Conservation (phyloP, 495 filamentous ascomycete species). For the Penicillium longicatenatum region DNA sequence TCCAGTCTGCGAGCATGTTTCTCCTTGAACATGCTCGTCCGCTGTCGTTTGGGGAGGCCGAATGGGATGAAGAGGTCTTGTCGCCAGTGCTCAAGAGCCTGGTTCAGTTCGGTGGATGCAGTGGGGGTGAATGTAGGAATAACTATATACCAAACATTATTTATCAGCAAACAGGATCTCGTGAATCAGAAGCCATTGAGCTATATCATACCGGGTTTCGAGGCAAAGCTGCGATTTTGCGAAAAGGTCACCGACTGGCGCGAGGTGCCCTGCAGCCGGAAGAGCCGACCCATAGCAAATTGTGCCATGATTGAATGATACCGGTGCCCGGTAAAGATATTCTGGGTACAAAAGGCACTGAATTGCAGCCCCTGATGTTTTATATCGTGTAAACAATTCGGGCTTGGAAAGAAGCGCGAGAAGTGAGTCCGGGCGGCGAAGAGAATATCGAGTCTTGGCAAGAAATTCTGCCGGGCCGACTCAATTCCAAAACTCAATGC, state of each 20-base stretch:
- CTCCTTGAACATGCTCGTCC: slow-evolving; percentile 53
- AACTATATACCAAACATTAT: slow-evolving; percentile 22
- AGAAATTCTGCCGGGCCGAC: slow-evolving; percentile 45
- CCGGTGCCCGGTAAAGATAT: not conserved
- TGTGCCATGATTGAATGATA: slow-evolving; percentile 37
- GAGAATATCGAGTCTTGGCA: slow-evolving; percentile 37
- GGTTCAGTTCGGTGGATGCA: slow-evolving; percentile 53
- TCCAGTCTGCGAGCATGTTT: slow-evolving; percentile 54
- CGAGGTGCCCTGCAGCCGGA: slow-evolving; percentile 33
- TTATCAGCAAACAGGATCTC: not conserved
- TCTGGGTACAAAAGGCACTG: not conserved
- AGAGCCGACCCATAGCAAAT: slow-evolving; percentile 40
- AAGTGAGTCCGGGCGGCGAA: slow-evolving; percentile 12
- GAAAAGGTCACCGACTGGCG: slow-evolving; percentile 36
- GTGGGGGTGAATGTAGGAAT: slow-evolving; percentile 54
- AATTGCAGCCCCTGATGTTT: not conserved
- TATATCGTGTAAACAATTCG: slow-evolving; percentile 1
- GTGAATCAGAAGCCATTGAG: not conserved
- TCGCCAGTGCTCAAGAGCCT: slow-evolving; percentile 56
- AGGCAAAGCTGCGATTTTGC: slow-evolving; percentile 33
- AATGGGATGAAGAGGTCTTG: slow-evolving; percentile 64
- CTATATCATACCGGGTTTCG: slow-evolving; percentile 34
- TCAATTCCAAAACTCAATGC: slow-evolving; percentile 34
- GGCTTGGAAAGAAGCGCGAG: slow-evolving; percentile 12
- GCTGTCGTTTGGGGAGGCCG: slow-evolving; percentile 58